A percentile compares a stretch with the other conserved stretches of the same genome.
Evolutionary conservation across 2,329 filamentous ascomycete genomes (phyloP).

Genomic region (Colletotrichum tabaci): DNA sequence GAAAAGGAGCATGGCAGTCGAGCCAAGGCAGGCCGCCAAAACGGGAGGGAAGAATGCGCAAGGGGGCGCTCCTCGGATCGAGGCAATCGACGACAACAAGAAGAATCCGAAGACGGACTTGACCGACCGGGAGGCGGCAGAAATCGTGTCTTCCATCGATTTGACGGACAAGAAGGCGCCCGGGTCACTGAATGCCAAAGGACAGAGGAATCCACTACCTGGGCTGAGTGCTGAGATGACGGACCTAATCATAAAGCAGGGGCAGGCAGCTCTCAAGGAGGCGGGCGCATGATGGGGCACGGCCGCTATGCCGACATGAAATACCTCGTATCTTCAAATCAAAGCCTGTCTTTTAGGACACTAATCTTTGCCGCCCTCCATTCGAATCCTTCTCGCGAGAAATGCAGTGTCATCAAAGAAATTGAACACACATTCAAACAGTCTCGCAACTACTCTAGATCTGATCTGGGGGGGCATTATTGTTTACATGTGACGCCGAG

Average conservation of each 20-base stretch:
- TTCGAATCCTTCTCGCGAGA: too few relatives aligned
- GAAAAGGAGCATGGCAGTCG: constrained; percentile 4
- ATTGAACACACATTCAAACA: too few relatives aligned
- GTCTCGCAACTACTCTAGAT: too few relatives aligned
- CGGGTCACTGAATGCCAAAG: constrained; percentile 32
- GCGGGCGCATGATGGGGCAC: constrained; percentile 27
- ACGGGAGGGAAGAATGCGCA: not conserved
- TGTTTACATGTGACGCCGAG: too few relatives aligned
- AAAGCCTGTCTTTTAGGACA: not conserved
- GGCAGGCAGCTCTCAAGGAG: constrained; percentile 38
- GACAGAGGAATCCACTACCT: constrained; percentile 32
- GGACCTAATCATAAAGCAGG: constrained; percentile 39
- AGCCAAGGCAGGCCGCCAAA: constrained; percentile 3
- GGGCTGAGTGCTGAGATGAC: constrained; percentile 35
- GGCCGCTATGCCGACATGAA: not conserved
- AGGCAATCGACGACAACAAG: constrained; percentile 36
- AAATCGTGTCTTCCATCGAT: constrained; percentile 33
- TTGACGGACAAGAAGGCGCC: constrained; percentile 36
- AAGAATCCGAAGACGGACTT: constrained; percentile 32
- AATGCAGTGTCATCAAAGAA: too few relatives aligned
- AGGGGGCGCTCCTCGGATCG: not conserved
- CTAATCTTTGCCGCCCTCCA: too few relatives aligned
- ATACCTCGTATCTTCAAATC: not conserved
- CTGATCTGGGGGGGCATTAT: too few relatives aligned
- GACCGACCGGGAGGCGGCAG: constrained; percentile 38